These are phyloP conservation scores for Ophiostoma ulmi DNA, from an alignment of 2,329 filamentous ascomycete species.

Conservation along the genomic window DNA sequence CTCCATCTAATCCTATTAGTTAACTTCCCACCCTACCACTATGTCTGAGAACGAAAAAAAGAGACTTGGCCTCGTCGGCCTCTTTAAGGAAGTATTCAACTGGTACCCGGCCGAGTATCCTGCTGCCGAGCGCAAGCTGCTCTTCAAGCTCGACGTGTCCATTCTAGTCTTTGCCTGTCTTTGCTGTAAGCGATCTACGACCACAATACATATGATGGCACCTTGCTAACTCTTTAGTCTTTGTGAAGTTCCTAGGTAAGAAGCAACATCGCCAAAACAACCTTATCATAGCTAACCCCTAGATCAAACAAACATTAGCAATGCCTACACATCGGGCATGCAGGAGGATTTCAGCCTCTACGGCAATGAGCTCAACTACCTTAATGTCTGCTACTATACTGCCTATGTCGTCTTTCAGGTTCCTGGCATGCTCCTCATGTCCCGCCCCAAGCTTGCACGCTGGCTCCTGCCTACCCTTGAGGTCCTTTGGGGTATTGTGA, in stretches of 20 bases:
- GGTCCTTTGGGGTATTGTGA: constrained; percentile 34
- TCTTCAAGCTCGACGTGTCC: constrained; percentile 35
- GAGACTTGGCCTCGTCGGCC: constrained; percentile 24
- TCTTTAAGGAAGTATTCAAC: constrained; percentile 36
- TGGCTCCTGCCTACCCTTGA: constrained; percentile 34
- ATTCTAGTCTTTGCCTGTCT: constrained; percentile 35
- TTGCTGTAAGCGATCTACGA: constrained; percentile 31
- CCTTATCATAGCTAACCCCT: neutral
- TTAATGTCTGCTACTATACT: constrained; percentile 40
- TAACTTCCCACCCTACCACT: no score
- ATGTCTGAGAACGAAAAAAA: constrained; percentile 8
- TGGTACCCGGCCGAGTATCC: constrained; percentile 36
- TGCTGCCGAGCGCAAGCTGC: constrained; percentile 32
- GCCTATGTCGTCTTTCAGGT: constrained; percentile 38
- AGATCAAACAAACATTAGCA: constrained; percentile 36
- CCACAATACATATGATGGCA: neutral
- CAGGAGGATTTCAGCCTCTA: constrained; percentile 38
- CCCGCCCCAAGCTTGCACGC: constrained; percentile 32
- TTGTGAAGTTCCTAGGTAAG: constrained; percentile 34
- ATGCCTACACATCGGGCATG: constrained; percentile 39
- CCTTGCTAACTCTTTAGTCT: constrained; percentile 29
- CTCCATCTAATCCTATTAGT: no score
- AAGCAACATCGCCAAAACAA: neutral
- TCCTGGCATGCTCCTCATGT: constrained; percentile 34
- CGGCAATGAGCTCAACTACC: constrained; percentile 39